Base-by-base conservation (phyloP, 2,329 filamentous ascomycete genomes). In the Fusarium oxysporum region DNA sequence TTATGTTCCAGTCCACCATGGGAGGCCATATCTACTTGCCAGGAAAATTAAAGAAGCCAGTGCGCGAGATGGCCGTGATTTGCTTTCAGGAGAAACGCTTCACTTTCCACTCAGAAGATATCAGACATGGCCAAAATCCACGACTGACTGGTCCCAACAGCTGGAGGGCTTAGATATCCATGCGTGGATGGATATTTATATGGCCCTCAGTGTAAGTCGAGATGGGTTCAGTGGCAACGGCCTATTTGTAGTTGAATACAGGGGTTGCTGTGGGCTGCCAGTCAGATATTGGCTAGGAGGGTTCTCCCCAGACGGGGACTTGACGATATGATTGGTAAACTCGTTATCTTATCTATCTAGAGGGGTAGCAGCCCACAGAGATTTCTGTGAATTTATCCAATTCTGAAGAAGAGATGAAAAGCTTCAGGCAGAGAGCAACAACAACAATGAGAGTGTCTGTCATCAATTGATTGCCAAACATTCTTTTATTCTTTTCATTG, bases 281-380 rank as follows among this genome's bases (percentile, higher is more conserved):
- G 38, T 21, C 19, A 48, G 13, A 8, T 30, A 48, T 12, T 48
- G 13, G 32, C 35, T 69, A 45, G 44, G 30, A 40, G 35, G 38
- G 30, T 69, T 35, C 65, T 69, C 62, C 51, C 53, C 66, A 66
- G 45, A 43, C n/a, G 23, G 35, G 23, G 21, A 23, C 32, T 28
- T 38, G 23, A 9, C 17, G 14, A 53, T n/a, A 11, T 65, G 65
- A 72, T 72, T 72, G 69, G 65, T 7, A 30, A 7, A 9, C n/a
- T 16, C 4, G 21, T 51, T 66, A 66, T 70, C 65, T 72, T 70
- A 72, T 72, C 69, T 6, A 16, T 16, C 19, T 44, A 51, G 62
- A 58, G 68, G 54, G 59, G 40, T 32, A 45, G 28, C 16, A 45
- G 25, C 47, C 45, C 59, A 70, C 65, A 72, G 54, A 56, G 25